These are phyloP conservation scores for Leccinum glutinopallens DNA, from an alignment of 1,284 basidiomycete species.

Conservation along the genomic window DNA sequence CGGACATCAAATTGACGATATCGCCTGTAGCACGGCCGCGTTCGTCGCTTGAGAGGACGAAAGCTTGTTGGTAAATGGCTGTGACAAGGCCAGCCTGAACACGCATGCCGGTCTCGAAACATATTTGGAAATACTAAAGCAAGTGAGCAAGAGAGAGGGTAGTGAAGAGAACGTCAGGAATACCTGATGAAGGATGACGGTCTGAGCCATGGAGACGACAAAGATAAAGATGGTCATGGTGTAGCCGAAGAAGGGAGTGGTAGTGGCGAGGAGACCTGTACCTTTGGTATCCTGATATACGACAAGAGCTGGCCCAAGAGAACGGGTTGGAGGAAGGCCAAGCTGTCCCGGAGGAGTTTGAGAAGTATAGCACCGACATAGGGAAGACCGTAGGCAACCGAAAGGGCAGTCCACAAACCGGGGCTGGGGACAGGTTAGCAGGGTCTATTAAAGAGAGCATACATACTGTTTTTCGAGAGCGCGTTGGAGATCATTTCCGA, in stretches of 20 bases:
- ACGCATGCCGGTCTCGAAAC: constrained; percentile 88
- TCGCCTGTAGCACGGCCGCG: constrained; percentile 82
- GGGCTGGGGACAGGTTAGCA: constrained; percentile 20
- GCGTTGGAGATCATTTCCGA: constrained; percentile 65
- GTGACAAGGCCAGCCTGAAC: constrained; percentile 87
- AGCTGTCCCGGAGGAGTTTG: constrained; percentile 78
- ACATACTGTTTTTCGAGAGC: constrained; percentile 63
- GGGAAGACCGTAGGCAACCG: constrained; percentile 77
- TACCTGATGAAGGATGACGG: constrained; percentile 85
- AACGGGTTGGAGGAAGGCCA: constrained; percentile 90
- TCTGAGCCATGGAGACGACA: constrained; percentile 73
- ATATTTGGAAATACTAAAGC: constrained; percentile 76
- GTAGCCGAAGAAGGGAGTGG: constrained; percentile 64
- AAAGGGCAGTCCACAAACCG: constrained; percentile 73
- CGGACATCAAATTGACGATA: constrained; percentile 93
- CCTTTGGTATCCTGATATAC: constrained; percentile 62
- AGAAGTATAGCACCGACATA: constrained; percentile 69
- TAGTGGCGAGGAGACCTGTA: constrained; percentile 22
- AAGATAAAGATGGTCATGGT: constrained; percentile 83
- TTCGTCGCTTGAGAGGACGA: constrained; percentile 86
- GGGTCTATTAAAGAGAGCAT: neutral
- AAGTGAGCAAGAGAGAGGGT: neutral
- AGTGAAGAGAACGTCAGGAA: constrained; percentile 8
- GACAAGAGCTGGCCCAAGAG: constrained; percentile 79
- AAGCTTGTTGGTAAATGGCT: constrained; percentile 84